Evolutionary conservation across 2,329 filamentous ascomycete species (phyloP).

Genomic region (Teratosphaeria epicoccoides): DNA sequence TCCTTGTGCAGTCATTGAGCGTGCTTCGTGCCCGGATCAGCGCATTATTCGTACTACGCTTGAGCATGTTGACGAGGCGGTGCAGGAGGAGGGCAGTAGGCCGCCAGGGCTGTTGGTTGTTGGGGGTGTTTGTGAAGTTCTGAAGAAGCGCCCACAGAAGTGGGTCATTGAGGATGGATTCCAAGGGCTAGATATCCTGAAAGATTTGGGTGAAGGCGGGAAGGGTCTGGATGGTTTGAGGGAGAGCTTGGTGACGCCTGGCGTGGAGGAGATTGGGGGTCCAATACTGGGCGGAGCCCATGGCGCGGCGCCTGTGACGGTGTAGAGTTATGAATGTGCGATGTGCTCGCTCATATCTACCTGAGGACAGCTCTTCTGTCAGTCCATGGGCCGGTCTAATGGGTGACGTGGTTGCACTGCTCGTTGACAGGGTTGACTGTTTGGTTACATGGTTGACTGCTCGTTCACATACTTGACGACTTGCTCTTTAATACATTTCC

Average conservation of each 20-base stretch:
- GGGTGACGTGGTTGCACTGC: too few species aligned
- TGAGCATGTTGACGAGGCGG: constrained; percentile 64
- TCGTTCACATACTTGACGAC: too few species aligned
- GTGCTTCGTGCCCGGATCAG: constrained; percentile 89
- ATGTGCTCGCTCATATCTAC: too few species aligned
- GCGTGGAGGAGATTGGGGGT: constrained; percentile 10
- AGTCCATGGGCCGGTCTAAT: too few species aligned
- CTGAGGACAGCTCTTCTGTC: too few species aligned
- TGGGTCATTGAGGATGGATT: constrained; percentile 90
- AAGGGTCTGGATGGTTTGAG: constrained; percentile 20
- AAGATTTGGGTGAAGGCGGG: constrained; percentile 21
- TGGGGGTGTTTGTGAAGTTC: constrained; percentile 69
- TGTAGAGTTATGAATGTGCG: too few species aligned
- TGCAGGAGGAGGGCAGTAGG: constrained; percentile 79
- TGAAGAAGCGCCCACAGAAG: constrained; percentile 52
- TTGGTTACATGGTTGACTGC: too few species aligned
- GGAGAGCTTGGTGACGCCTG: constrained; percentile 19
- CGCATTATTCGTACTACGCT: constrained; percentile 82
- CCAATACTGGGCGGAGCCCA: constrained; percentile 1
- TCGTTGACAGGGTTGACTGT: too few species aligned
- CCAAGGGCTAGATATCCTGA: constrained; percentile 52
- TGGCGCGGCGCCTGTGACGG: neutral
- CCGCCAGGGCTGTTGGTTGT: constrained; percentile 84
- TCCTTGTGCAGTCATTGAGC: constrained; percentile 84
- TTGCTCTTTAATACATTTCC: too few species aligned